A percentile compares a stretch with the other conserved stretches of the same genome.
Evolutionary conservation across 768 basidiomycete genomes (phyloP).

Genomic region (Suillus tomentosus): DNA sequence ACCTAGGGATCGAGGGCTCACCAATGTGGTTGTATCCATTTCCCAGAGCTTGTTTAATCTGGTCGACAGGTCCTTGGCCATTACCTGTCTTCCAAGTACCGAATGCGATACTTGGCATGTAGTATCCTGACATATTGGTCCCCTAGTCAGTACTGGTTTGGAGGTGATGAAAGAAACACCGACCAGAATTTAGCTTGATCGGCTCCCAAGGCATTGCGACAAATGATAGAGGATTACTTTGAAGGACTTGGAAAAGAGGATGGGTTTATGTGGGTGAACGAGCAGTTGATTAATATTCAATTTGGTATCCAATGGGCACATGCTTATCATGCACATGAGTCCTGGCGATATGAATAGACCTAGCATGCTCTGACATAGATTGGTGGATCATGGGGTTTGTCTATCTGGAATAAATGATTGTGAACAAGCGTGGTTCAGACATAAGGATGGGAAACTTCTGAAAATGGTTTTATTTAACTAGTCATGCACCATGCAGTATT

Average conservation of each 20-base stretch:
- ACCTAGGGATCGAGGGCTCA: constrained; percentile 25
- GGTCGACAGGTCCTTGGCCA: constrained; percentile 50
- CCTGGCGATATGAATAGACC: background rate
- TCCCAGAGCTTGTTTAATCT: constrained; percentile 62
- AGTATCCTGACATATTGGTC: background rate
- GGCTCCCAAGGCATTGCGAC: constrained; percentile 1
- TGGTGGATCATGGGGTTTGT: background rate
- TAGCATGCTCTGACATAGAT: background rate
- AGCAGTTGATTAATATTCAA: background rate
- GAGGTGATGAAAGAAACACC: background rate
- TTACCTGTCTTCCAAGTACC: constrained; percentile 27
- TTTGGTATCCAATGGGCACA: background rate
- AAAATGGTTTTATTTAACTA: background rate
- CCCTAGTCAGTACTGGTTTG: background rate
- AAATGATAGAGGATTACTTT: background rate
- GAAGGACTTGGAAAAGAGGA: background rate
- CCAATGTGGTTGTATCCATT: constrained; percentile 67
- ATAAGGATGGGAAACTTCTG: background rate
- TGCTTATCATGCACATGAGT: background rate
- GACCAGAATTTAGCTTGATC: background rate
- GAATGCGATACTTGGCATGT: constrained; percentile 3
- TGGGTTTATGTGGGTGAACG: background rate
- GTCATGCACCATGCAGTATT: background rate
- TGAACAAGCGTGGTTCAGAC: background rate
- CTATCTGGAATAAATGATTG: background rate